Base-by-base conservation (phyloP, 176 grass and related monocot genomes). In the Lolium perenne region DNA sequence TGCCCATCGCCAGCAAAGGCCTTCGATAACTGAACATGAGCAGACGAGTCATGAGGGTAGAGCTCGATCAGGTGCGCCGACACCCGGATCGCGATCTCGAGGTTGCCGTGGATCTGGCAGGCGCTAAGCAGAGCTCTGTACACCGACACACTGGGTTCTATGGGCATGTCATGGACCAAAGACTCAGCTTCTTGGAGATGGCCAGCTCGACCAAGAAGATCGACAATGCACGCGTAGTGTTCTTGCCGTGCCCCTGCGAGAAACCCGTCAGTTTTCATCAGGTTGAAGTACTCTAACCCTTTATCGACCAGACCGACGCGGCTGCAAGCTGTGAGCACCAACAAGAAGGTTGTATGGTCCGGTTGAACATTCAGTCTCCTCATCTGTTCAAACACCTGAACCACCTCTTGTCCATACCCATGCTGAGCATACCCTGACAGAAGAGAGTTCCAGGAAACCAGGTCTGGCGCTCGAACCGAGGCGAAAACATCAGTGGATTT, bases 151-250 rank as follows among this genome's bases (percentile, higher is more conserved):
- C 84, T 40, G 25, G 85, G 75, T 74, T 60, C 72, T 22, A 80
- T 74, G 73, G 89, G 84, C 84, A 91, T 87, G 25, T 66, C 74
- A 21, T 68, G 68, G 48, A 80, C 53, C 76, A 84, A 83, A 48
- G 68, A 66, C 79, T 91, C 75, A 4, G 89, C 89, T 84, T 91
- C 57, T 13, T 18, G 29, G 72, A 91, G 80, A 87, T 80, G 78
- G 21, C 89, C 89, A 6, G 84, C 89, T 78, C 84, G 43, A 32
- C 84, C 66, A 51, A 91, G 89, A 79, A 91, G 80, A 86, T 90
- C 84, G 13, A 83, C 80, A 29, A 90, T 49, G 57, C 84, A 90
- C 3, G 84, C 65, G 51, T 80, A 83, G 81, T 83, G 89, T 48
- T 90, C 84, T 77, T 79, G 56, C 59, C 21, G 69, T 17, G 55